Evolutionary conservation across 78 protist species (phyloP).

Genomic region (Chrysochromulina parva): DNA sequence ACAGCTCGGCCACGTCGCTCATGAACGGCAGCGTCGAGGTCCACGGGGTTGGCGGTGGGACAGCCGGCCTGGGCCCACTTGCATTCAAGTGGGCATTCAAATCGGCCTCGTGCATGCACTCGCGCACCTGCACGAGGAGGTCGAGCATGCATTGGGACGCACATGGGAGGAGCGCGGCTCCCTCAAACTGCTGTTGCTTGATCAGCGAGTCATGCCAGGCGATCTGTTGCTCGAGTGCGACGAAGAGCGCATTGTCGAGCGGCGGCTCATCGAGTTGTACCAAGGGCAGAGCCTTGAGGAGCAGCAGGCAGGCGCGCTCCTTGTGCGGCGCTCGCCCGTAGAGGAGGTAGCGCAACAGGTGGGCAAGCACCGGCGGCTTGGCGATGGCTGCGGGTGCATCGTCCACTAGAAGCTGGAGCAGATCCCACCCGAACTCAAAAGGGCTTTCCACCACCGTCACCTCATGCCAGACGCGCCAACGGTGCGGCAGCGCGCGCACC

Average conservation of each 20-base stretch:
- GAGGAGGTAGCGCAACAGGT: not conserved
- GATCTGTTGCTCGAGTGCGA: not conserved
- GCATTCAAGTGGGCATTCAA: too few relatives aligned
- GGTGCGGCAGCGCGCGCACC: not conserved
- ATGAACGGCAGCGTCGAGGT: not conserved
- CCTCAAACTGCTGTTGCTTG: not conserved
- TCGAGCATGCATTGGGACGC: not conserved
- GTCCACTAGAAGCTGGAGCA: not conserved
- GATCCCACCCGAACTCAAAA: not conserved
- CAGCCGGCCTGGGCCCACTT: too few relatives aligned
- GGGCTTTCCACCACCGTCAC: not conserved
- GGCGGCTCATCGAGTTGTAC: not conserved
- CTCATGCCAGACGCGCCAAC: not conserved
- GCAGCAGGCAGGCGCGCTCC: not conserved
- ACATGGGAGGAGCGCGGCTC: not conserved
- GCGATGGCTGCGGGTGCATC: not conserved
- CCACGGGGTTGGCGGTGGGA: not conserved
- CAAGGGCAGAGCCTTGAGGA: not conserved
- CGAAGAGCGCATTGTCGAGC: not conserved
- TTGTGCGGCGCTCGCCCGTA: not conserved
- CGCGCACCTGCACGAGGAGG: constrained; percentile 3
- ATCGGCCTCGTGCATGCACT: not conserved
- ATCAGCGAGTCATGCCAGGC: not conserved
- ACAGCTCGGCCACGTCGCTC: not conserved
- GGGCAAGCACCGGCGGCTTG: not conserved